These are phyloP conservation scores for Backusella circina DNA, from an alignment of 192 early-diverging fungal species.

Conservation along the genomic window DNA sequence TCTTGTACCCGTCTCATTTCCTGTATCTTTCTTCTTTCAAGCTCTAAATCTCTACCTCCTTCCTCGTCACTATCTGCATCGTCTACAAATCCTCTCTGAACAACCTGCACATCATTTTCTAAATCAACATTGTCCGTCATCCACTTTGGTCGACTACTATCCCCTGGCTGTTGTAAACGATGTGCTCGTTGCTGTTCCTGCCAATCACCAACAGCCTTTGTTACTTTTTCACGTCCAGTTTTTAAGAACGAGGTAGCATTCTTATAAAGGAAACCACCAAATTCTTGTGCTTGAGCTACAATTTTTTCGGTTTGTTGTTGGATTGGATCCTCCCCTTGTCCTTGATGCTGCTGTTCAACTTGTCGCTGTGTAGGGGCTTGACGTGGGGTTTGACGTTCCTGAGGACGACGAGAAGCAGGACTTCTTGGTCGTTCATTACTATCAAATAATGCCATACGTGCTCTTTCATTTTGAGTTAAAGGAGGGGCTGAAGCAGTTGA, in stretches of 20 bases:
- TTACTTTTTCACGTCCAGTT: conserved; percentile 57
- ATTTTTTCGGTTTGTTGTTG: conserved; percentile 53
- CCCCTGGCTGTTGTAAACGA: conserved; percentile 16
- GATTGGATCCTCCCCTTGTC: conserved; percentile 25
- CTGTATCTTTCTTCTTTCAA: conserved; percentile 1
- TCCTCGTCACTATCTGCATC: conserved; percentile 19
- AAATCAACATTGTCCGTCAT: conserved; percentile 24
- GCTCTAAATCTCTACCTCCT: neutral
- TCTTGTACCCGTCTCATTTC: neutral
- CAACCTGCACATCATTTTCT: neutral
- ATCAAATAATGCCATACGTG: conserved; percentile 6
- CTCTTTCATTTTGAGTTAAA: neutral
- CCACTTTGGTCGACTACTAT: conserved; percentile 33
- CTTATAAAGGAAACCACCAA: conserved; percentile 60
- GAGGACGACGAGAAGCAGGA: neutral
- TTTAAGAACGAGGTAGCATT: conserved; percentile 66
- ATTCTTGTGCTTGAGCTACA: conserved; percentile 47
- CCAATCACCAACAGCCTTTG: conserved; percentile 58
- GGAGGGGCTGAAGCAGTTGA: neutral
- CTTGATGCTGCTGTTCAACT: conserved; percentile 6
- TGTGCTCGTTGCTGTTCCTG: conserved; percentile 35
- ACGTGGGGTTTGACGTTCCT: neutral
- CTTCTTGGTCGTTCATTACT: neutral
- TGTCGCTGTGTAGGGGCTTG: neutral
- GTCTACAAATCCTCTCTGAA: conserved; percentile 8